phyloP scores from a whole-genome alignment of 1,284 basidiomycete species.

The Meira miltonrushii region DNA sequence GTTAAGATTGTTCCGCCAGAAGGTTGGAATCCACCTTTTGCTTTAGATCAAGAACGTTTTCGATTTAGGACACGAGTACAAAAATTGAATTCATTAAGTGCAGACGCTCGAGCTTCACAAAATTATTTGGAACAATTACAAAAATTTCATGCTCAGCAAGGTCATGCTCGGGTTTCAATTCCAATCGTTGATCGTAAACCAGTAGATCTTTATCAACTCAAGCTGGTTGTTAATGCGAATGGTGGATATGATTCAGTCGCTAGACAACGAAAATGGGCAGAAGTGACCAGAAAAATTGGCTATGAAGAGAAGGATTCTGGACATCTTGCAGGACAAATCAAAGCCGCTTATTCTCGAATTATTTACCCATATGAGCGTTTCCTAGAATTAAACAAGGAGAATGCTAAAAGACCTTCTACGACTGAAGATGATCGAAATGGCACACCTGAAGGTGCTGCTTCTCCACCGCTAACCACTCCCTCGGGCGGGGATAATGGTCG shows the following conservation, averaged over 20 bases:
- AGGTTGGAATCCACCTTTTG: conserved; percentile 93
- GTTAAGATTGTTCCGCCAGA: conserved; percentile 92
- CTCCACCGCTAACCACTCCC: background rate
- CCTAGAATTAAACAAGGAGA: conserved; percentile 57
- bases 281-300: conserved; percentile 73
- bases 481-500: background rate
- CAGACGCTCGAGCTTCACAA: conserved; percentile 88
- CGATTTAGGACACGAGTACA: conserved; percentile 94
- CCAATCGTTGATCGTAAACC: conserved; percentile 87
- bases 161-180: conserved; percentile 69
- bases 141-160: conserved; percentile 56
- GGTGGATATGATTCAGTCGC: conserved; percentile 68
- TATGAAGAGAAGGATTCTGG: conserved; percentile 62
- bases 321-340: conserved; percentile 77
- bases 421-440: background rate
- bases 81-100: conserved; percentile 92
- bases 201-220: conserved; percentile 84
- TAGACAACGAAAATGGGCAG: conserved; percentile 75
- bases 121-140: conserved; percentile 97
- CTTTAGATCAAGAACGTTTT: conserved; percentile 85
- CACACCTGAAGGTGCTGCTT: background rate
- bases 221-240: conserved; percentile 80
- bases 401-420: conserved; percentile 14
- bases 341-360: conserved; percentile 80
- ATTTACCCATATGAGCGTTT: conserved; percentile 92